These are phyloP conservation scores for Penicillium olsonii DNA, from an alignment of 2,329 filamentous ascomycete genomes.

Conservation along the genomic window DNA sequence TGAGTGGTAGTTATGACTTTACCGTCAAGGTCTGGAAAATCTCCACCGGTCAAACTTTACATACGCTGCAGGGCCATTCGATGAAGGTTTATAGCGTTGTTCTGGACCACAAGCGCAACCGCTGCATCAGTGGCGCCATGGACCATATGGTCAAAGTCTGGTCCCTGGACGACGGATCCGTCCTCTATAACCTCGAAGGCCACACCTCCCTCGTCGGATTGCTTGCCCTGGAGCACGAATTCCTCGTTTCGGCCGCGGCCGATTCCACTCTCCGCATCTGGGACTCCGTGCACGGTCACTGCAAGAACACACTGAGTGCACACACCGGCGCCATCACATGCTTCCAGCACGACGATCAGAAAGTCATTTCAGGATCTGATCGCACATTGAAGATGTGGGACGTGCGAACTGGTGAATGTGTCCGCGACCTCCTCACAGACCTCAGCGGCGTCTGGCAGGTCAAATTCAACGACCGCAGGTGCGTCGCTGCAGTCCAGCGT, in stretches of 20 bases:
- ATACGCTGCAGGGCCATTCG: constrained; percentile 80
- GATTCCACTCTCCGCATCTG: constrained; percentile 95
- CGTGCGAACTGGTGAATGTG: constrained; percentile 84
- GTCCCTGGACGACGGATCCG: constrained; percentile 83
- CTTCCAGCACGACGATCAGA: constrained; percentile 95
- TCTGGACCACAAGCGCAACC: constrained; percentile 83
- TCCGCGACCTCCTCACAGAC: constrained; percentile 89
- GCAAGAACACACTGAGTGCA: constrained; percentile 84
- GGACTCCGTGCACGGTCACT: constrained; percentile 91
- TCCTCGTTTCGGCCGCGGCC: constrained; percentile 90
- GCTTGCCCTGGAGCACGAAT: constrained; percentile 83
- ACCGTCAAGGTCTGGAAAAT: constrained; percentile 97
- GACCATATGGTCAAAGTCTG: constrained; percentile 97
- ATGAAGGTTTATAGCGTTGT: constrained; percentile 98
- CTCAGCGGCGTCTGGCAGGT: constrained; percentile 99
- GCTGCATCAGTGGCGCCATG: constrained; percentile 98
- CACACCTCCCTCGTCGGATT: constrained; percentile 90
- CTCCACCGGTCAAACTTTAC: constrained; percentile 84
- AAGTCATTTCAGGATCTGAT: constrained; percentile 95
- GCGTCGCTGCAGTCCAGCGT: constrained; percentile 93
- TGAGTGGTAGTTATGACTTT: constrained; percentile 95
- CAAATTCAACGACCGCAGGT: constrained; percentile 92
- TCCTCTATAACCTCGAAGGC: constrained; percentile 87
- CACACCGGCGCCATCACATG: constrained; percentile 98
- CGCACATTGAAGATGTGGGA: constrained; percentile 99